Evolutionary conservation across 208 protist species (phyloP).

Genomic region (Novymonas esmeraldas): DNA sequence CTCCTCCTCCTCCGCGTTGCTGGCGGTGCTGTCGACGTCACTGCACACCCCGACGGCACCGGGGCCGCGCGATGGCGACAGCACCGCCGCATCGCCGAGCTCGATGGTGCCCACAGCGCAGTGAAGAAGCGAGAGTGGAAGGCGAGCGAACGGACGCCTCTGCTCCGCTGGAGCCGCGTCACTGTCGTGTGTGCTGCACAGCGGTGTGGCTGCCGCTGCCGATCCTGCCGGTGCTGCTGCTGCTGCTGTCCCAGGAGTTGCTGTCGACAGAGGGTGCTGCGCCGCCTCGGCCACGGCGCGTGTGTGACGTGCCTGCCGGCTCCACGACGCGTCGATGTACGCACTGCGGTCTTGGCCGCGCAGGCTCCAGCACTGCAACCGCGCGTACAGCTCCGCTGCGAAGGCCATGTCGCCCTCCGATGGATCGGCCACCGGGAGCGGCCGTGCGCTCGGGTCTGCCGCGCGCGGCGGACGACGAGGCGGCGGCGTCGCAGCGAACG

Average conservation of each 20-base stretch:
- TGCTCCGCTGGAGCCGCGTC: not conserved
- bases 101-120: constrained; percentile 24
- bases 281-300: not conserved
- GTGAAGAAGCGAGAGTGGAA: constrained; percentile 23
- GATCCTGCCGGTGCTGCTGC: not conserved
- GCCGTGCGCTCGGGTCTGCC: not conserved
- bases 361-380: constrained; percentile 72
- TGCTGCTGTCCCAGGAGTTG: not conserved
- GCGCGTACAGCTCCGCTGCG: constrained; percentile 60
- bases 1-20: not conserved
- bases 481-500: too few species aligned
- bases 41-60: not conserved
- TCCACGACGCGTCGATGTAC: constrained; percentile 37
- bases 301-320: not conserved
- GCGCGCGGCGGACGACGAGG: not conserved
- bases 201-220: too few species aligned
- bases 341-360: constrained; percentile 56
- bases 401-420: constrained; percentile 62
- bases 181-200: too few species aligned
- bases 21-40: not conserved
- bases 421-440: constrained; percentile 8
- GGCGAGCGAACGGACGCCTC: not conserved
- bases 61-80: not conserved
- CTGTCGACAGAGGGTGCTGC: not conserved
- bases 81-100: constrained; percentile 9